These are phyloP conservation scores for Pyrus bretschneideri DNA, from an alignment of 306 rosid genomes.

Conservation along the genomic window DNA sequence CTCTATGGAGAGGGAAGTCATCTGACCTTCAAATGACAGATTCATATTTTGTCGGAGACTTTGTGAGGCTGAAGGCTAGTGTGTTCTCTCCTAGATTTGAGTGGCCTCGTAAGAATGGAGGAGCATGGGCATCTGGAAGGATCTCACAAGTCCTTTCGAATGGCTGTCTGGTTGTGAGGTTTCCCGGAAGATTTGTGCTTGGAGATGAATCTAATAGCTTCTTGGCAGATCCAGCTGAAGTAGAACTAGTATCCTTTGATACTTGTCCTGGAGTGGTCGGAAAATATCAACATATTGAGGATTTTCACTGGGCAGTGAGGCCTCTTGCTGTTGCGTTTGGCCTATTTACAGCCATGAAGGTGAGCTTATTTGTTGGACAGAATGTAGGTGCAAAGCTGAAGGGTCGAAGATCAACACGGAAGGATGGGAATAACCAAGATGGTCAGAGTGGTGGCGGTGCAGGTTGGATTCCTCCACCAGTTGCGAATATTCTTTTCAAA, in stretches of 20 bases:
- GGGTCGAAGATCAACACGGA: slow-evolving; percentile 5
- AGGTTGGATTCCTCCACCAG: slow-evolving; percentile 34
- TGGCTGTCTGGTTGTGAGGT: slow-evolving; percentile 64
- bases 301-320: slow-evolving; percentile 84
- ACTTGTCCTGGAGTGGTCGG: slow-evolving; percentile 55
- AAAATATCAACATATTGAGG: slow-evolving; percentile 71
- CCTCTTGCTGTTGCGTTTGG: slow-evolving; percentile 62
- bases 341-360: slow-evolving; percentile 50
- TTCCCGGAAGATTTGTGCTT: slow-evolving; percentile 56
- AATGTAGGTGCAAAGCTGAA: slow-evolving; percentile 15
- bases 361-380: slow-evolving; percentile 43
- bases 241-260: slow-evolving; percentile 55
- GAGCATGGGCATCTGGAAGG: slow-evolving; percentile 51
- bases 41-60: slow-evolving; percentile 52
- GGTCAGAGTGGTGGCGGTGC: slow-evolving; percentile 25
- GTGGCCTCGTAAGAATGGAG: slow-evolving; percentile 56
- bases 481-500: slow-evolving; percentile 39
- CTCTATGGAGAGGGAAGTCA: slow-evolving; percentile 57
- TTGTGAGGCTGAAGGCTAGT: slow-evolving; percentile 47
- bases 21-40: slow-evolving; percentile 44
- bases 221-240: slow-evolving; percentile 76
- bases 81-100: slow-evolving; percentile 49
- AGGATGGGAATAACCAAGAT: slow-evolving; percentile 6
- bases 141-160: slow-evolving; percentile 56
- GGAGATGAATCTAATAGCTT: slow-evolving; percentile 43